Percentiles rank a stretch among this genome's conserved stretches.
Evolutionary conservation across 2,329 filamentous ascomycete genomes (phyloP).

Genomic region (Lecanicillium sp.): DNA sequence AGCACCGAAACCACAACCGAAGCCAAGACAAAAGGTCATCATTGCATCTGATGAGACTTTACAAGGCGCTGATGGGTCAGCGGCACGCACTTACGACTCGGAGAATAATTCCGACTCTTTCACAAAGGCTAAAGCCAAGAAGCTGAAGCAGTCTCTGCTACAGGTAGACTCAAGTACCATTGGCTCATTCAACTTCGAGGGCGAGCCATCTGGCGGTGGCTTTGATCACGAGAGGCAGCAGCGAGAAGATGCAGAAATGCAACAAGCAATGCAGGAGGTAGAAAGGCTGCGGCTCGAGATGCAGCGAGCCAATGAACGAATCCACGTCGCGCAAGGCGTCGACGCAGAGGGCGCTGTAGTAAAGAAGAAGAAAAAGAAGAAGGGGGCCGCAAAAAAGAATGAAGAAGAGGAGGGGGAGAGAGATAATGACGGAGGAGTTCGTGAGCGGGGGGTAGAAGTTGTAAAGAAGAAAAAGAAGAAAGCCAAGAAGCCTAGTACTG

Average conservation of each 20-base stretch:
- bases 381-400: constrained; percentile 16
- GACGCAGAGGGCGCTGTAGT: constrained; percentile 57
- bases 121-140: constrained; percentile 40
- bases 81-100: constrained; percentile 39
- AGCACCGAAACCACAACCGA: constrained; percentile 26
- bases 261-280: constrained; percentile 77
- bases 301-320: constrained; percentile 70
- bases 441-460: constrained; percentile 20
- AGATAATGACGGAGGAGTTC: constrained; percentile 5
- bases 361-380: constrained; percentile 56
- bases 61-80: constrained; percentile 40
- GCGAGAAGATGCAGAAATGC: constrained; percentile 82
- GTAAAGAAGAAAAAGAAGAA: constrained; percentile 45
- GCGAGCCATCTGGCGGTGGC: constrained; percentile 21
- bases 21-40: constrained; percentile 52
- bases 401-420: too few species aligned
- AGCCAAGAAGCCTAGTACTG: constrained; percentile 19
- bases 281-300: constrained; percentile 82
- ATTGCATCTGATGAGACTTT: constrained; percentile 69
- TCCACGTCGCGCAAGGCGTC: constrained; percentile 62
- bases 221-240: constrained; percentile 59
- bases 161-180: constrained; percentile 84
- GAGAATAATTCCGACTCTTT: constrained; percentile 41
- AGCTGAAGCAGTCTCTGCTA: constrained; percentile 57
- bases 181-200: constrained; percentile 59